A percentile compares a stretch with the other conserved stretches of the same genome.
phyloP scores from a whole-genome alignment of 139 green algal genomes.

The Auxenochlorella pyrenoidosa region DNA sequence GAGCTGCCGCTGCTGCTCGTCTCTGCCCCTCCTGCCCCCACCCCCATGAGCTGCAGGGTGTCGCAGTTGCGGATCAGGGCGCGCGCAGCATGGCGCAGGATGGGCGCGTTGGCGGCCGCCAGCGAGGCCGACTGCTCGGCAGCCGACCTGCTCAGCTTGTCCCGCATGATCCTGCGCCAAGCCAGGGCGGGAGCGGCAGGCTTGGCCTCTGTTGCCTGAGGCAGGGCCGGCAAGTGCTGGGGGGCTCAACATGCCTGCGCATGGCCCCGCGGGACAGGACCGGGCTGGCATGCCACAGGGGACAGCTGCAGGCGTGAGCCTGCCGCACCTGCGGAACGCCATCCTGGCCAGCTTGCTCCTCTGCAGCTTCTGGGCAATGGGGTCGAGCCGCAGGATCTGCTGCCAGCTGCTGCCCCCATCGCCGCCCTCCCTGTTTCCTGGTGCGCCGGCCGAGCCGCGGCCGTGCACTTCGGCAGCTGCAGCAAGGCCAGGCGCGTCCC shows the following conservation, averaged over 20 bases:
- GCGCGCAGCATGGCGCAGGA: conserved; percentile 55
- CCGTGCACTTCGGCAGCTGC: not conserved
- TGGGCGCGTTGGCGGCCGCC: conserved; percentile 61
- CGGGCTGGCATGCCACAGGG: too few relatives aligned
- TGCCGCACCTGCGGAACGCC: conserved; percentile 47
- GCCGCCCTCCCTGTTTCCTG: not conserved
- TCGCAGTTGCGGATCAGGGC: conserved; percentile 59
- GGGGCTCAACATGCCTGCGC: too few relatives aligned
- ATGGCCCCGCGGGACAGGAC: too few relatives aligned
- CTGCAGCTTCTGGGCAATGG: conserved; percentile 7
- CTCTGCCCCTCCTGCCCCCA: not conserved
- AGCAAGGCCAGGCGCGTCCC: not conserved
- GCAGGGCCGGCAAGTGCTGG: too few relatives aligned
- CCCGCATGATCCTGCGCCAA: conserved; percentile 26
- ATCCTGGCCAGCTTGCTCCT: conserved; percentile 51
- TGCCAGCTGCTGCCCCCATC: conserved; percentile 10
- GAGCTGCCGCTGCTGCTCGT: not conserved
- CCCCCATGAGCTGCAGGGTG: conserved; percentile 27
- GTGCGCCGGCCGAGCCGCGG: not conserved
- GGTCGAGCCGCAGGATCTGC: conserved; percentile 10
- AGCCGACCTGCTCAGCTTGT: conserved; percentile 31
- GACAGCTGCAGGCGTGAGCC: too few relatives aligned
- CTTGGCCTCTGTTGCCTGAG: too few relatives aligned
- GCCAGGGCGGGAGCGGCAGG: too few relatives aligned
- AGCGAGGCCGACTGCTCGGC: conserved; percentile 39